Evolutionary conservation across 441 rosid genomes (phyloP), one percentile per base, ranked within the genome.

Genomic region (Corymbia citriodora): DNA sequence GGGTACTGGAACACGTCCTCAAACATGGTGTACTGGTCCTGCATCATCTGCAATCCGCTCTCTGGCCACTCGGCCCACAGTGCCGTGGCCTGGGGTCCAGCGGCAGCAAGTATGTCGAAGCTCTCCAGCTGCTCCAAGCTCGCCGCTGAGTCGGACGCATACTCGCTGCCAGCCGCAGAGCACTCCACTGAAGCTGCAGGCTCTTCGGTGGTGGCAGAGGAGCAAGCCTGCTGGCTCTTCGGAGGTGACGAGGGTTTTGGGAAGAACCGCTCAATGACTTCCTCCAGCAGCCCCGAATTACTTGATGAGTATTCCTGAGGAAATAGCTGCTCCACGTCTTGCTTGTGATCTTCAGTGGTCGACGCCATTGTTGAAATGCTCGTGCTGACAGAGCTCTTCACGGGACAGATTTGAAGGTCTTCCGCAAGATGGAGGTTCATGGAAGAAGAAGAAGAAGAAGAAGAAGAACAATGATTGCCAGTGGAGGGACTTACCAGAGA

Each of bases 261-360:
- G 14, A 94, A 63, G 91, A 95, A 98, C 88, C 96, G 97, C 89
- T 93, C 96, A 74, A 98, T 95, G 79, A 98, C 92, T 79, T 98
- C 99, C 87, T 97, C 96, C 87, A 98, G 90, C 65, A 98, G 92
- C 16, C 99, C 99, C 29, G 99, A 96, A 89, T 93, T 74, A 74
- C 29, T 95, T n/a, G 97, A 90, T 3, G 95, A 48, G 52, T 96
- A 96, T 90, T 45, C 65, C 61, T 92, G 94, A 0, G 95, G 94
- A 89, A 96, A 94, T 88, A 97, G n/a, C 40, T 74, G 94, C 52
- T 92, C 94, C 91, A 65, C 33, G 87, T 61, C 50, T 68, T 91
- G 90, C 27, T 85, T 91, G 59, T 87, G 59, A 55, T 87, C 65
- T 10, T 45, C 49, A 52, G 52, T 40, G 19, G 68, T 31, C 18